These are phyloP conservation scores for Geotrichum carabidarum DNA, from an alignment of 1,139 yeast species.

Conservation along the genomic window DNA sequence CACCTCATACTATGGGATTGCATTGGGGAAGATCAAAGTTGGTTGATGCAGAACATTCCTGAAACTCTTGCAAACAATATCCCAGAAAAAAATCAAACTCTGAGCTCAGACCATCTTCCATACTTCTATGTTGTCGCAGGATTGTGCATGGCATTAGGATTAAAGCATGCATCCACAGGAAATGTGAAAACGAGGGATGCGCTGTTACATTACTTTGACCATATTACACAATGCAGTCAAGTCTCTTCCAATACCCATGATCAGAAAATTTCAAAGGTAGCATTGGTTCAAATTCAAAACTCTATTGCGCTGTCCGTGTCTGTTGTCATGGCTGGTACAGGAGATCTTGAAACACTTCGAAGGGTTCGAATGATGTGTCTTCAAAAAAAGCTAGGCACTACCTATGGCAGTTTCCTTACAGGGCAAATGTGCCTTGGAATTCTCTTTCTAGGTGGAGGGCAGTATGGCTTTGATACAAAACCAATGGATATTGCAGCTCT, in stretches of 20 bases:
- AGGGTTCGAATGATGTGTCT: conserved; percentile 67
- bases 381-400: conserved; percentile 45
- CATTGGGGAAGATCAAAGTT: conserved; percentile 48
- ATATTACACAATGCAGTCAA: conserved; percentile 51
- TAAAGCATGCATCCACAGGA: conserved; percentile 70
- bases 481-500: conserved; percentile 69
- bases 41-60: conserved; percentile 63
- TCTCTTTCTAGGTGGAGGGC: conserved; percentile 88
- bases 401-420: conserved; percentile 73
- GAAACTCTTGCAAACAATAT: conserved; percentile 30
- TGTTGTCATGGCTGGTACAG: conserved; percentile 84
- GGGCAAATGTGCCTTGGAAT: conserved; percentile 81
- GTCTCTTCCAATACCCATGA: conserved; percentile 50
- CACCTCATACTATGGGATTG: conserved; percentile 76
- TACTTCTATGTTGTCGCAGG: conserved; percentile 72
- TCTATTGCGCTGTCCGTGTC: conserved; percentile 61
- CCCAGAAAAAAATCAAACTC: conserved; percentile 29
- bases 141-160: conserved; percentile 64
- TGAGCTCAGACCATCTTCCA: conserved; percentile 62
- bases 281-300: conserved; percentile 56
- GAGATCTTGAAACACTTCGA: conserved; percentile 74
- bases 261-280: conserved; percentile 52
- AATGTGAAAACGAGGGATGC: conserved; percentile 53
- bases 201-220: conserved; percentile 59
- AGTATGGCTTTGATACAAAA: conserved; percentile 65